Evolutionary conservation across 768 basidiomycete genomes (phyloP).

Genomic region (Naganishia antarctica): DNA sequence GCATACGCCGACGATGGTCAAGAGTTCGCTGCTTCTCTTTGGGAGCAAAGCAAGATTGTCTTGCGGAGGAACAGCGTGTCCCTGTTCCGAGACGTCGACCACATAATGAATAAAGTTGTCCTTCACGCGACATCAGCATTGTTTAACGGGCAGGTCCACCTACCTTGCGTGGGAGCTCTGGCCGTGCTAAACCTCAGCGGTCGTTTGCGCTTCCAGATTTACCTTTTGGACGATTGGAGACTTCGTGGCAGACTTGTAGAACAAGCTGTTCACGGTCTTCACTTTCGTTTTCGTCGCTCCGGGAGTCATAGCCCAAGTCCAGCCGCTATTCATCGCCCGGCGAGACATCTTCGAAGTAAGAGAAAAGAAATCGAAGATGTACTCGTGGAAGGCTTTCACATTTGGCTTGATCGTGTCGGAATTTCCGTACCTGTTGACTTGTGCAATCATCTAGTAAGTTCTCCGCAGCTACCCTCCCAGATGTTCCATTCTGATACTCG

Average conservation of each 20-base stretch:
- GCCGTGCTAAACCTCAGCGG: too few relatives aligned
- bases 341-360: conserved; percentile 50
- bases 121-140: conserved; percentile 37
- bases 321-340: conserved; percentile 72
- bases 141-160: conserved; percentile 34
- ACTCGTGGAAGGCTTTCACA: conserved; percentile 39
- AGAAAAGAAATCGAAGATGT: conserved; percentile 42
- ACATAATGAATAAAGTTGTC: conserved; percentile 49
- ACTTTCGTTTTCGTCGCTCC: conserved; percentile 36
- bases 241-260: conserved; percentile 64
- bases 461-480: too few relatives aligned
- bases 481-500: too few relatives aligned
- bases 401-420: conserved; percentile 42
- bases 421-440: conserved; percentile 40
- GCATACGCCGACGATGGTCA: conserved; percentile 49
- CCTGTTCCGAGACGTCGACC: conserved; percentile 57
- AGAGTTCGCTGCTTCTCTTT: conserved; percentile 32
- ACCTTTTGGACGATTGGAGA: conserved; percentile 66
- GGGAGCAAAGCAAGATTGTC: conserved; percentile 23
- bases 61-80: conserved; percentile 48
- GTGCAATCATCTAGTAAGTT: conserved; percentile 40
- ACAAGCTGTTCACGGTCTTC: conserved; percentile 67
- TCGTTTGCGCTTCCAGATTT: too few relatives aligned
- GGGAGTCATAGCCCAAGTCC: conserved; percentile 55
- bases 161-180: too few relatives aligned